Evolutionary conservation across 2,329 filamentous ascomycete genomes (phyloP).

Genomic region (Aspergillus sp.): DNA sequence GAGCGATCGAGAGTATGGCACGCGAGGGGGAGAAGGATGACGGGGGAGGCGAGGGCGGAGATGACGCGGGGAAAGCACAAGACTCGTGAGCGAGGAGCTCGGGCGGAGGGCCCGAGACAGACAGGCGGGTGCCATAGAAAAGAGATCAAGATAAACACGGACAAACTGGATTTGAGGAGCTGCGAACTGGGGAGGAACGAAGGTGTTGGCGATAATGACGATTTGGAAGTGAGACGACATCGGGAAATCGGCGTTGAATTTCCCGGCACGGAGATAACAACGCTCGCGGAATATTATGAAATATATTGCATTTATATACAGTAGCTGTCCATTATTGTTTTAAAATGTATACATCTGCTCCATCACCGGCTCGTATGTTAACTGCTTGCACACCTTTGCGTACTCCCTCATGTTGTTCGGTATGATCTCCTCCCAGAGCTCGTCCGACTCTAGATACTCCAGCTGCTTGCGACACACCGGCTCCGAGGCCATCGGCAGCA

Average conservation of each 20-base stretch:
- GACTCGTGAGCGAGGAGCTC: not conserved
- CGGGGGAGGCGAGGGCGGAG: not conserved
- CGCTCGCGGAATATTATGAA: not conserved
- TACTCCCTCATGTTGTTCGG: conserved; percentile 37
- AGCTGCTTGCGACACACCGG: conserved; percentile 31
- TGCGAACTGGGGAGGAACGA: not conserved
- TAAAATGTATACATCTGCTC: conserved; percentile 16
- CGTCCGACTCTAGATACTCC: conserved; percentile 28
- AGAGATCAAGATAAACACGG: not conserved
- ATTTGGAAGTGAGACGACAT: not conserved
- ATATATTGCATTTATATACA: not conserved
- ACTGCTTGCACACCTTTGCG: conserved; percentile 29
- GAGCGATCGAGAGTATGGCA: conserved; percentile 57
- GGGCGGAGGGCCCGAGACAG: conserved; percentile 6
- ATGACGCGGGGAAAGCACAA: conserved; percentile 6
- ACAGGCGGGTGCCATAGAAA: conserved; percentile 12
- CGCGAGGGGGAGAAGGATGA: not conserved
- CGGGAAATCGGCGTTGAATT: not conserved
- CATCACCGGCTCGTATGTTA: conserved; percentile 18
- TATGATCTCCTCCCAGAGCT: conserved; percentile 35
- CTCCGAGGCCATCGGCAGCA: conserved; percentile 34
- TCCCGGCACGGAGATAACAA: not conserved
- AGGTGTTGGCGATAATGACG: not conserved
- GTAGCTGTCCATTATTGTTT: not conserved
- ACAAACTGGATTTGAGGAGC: not conserved